Percentiles rank a stretch among this genome's conserved stretches.
phyloP scores from a whole-genome alignment of 2,329 filamentous ascomycete genomes.

The Diaporthe destruens region DNA sequence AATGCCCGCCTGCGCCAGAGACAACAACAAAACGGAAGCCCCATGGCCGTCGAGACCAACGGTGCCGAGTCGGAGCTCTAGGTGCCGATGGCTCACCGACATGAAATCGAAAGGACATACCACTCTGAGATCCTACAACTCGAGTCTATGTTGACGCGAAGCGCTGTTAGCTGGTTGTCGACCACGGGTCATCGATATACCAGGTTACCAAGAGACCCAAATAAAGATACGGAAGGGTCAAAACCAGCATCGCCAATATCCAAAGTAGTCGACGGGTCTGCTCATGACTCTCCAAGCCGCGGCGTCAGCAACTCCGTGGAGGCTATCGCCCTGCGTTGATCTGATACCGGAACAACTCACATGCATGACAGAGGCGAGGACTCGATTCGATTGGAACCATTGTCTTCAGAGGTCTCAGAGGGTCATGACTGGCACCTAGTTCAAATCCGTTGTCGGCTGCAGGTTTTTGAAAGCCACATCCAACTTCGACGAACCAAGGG shows the following conservation, averaged over 20 bases:
- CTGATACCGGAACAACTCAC: not conserved
- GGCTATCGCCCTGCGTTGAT: not conserved
- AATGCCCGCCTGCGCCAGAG: constrained; percentile 57
- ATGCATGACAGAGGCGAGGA: constrained; percentile 3
- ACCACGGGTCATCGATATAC: too few species aligned
- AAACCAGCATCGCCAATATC: not conserved
- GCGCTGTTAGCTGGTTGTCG: not conserved
- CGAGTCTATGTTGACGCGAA: not conserved
- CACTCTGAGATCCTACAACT: not conserved
- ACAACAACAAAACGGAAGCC: constrained; percentile 66
- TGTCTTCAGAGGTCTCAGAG: too few species aligned
- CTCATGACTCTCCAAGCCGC: too few species aligned
- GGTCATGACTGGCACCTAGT: not conserved
- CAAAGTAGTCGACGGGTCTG: not conserved
- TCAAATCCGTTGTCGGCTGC: not conserved
- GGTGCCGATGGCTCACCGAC: constrained; percentile 25
- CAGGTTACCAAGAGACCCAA: too few species aligned
- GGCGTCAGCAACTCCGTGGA: not conserved
- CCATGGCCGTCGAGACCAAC: constrained; percentile 68
- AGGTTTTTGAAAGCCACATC: not conserved
- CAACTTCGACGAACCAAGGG: too few species aligned
- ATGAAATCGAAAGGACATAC: not conserved
- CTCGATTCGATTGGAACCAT: not conserved
- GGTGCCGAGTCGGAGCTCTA: constrained; percentile 69
- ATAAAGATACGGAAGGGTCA: not conserved